Base-by-base conservation (phyloP, 2,329 filamentous ascomycete genomes). In the Lachnellula suecica region DNA sequence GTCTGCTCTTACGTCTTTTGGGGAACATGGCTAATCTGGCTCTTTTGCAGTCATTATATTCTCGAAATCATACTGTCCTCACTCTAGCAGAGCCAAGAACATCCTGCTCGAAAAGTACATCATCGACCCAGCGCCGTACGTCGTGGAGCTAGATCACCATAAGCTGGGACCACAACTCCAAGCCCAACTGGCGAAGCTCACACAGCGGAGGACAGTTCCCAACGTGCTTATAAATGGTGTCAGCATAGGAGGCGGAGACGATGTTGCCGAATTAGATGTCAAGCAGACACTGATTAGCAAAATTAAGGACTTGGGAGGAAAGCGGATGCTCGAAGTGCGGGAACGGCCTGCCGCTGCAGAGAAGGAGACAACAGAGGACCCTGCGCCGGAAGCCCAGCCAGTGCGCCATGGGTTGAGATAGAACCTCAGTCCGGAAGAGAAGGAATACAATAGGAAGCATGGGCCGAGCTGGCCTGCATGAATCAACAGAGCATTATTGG, bases 51-150 rank as follows among this genome's bases (percentile, higher is more conserved):
- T 97, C 54, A 89, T 97, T 68, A 90, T 99, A 63, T 97, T 97
- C 75, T 96, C 91, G 59, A 97, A 99, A 72, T 83, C 88, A 1
- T 96, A 93, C 73, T 99, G 94, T 71, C 91, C 88, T 1, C 87
- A 82, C 73, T 97, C 91, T 47, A 87, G 85, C 67, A 85, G 84
- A 62, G 94, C 94, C 42, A 99, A 99, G 73, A 77, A 79, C 40
- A 81, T 97, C 51, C 81, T 99, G 37, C 82, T 96, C 38, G 83
- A 92, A 20, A 86, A 88, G 63, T 97, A 97, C 75, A 77, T 76
- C 49, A 95, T 99, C 67, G 81, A 83, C 1, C 94, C 94, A 0
- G 73, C 82, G 10, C 94, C 94, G 0, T 88, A 85, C 66, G 88
- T 99, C 7, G 91, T 97, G 47, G 94, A 99, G 72, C 82, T 99